phyloP scores from a whole-genome alignment of 2,329 filamentous ascomycete genomes.

The Davidsoniella eucalypti region DNA sequence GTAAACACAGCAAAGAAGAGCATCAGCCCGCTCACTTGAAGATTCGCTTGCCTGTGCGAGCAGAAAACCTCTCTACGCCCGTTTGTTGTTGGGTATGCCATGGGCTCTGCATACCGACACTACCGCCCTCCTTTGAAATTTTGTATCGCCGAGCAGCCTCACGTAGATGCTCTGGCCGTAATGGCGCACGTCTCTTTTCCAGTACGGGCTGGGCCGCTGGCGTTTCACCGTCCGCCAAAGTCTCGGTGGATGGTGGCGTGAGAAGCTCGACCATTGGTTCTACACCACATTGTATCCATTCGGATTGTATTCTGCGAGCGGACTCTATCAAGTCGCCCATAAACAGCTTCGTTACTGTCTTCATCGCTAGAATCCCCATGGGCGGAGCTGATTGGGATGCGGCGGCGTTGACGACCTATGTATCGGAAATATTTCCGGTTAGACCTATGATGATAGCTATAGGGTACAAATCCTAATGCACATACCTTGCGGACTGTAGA shows the following conservation, averaged over 20 bases:
- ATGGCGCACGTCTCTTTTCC: conserved; percentile 30
- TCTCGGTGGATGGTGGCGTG: conserved; percentile 21
- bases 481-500: conserved; percentile 51
- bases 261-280: conserved; percentile 41
- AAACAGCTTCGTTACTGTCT: conserved; percentile 60
- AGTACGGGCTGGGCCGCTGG: conserved; percentile 11
- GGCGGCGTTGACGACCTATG: conserved; percentile 60
- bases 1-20: too few relatives aligned
- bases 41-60: conserved; percentile 33
- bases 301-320: conserved; percentile 52
- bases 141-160: conserved; percentile 58
- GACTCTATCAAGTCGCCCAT: conserved; percentile 59
- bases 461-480: conserved; percentile 1
- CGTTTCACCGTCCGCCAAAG: conserved; percentile 15
- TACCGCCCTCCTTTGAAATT: conserved; percentile 43
- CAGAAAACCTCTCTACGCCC: conserved; percentile 43
- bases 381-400: conserved; percentile 63
- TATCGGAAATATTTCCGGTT: background rate
- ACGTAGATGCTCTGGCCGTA: conserved; percentile 58
- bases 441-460: conserved; percentile 1
- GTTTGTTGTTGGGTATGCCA: conserved; percentile 45
- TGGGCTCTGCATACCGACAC: conserved; percentile 40
- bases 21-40: conserved; percentile 27
- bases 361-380: conserved; percentile 59
- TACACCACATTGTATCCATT: conserved; percentile 45